Conservation (phyloP, 495 filamentous ascomycete species). For the Neurospora sp. region DNA sequence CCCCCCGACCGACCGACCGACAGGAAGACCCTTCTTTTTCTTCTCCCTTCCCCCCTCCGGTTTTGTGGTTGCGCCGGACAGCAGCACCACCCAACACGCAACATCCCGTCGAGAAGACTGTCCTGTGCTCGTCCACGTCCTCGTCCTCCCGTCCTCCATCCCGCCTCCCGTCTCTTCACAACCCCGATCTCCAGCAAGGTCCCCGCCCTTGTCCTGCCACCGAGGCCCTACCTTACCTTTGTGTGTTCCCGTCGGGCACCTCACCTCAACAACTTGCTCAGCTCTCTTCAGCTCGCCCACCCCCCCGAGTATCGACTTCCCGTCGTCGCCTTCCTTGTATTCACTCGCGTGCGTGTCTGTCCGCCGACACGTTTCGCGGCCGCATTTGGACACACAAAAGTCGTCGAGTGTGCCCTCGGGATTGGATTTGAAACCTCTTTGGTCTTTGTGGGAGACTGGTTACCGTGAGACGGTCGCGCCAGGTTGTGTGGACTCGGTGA, state of each 20-base stretch:
- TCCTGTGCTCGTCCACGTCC: background rate
- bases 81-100: conserved; percentile 4
- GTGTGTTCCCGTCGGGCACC: background rate
- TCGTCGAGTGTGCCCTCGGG: conserved; percentile 4
- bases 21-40: conserved; percentile 3
- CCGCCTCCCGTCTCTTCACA: background rate
- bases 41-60: conserved; percentile 1
- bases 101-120: background rate
- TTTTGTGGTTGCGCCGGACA: conserved; percentile 8
- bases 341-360: background rate
- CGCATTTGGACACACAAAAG: background rate
- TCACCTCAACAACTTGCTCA: background rate
- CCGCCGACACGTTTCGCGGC: conserved; percentile 6
- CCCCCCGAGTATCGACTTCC: background rate
- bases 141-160: background rate
- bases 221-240: background rate
- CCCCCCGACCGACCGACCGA: background rate
- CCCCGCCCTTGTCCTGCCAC: background rate
- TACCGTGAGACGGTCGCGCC: background rate
- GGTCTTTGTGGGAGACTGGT: conserved; percentile 7
- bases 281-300: background rate
- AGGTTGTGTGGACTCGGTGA: conserved; percentile 3
- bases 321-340: background rate
- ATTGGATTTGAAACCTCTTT: conserved; percentile 3
- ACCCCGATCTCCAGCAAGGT: background rate